Evolutionary conservation across 805 yeast genomes (phyloP).

Genomic region (Huiozyma naganishii): DNA sequence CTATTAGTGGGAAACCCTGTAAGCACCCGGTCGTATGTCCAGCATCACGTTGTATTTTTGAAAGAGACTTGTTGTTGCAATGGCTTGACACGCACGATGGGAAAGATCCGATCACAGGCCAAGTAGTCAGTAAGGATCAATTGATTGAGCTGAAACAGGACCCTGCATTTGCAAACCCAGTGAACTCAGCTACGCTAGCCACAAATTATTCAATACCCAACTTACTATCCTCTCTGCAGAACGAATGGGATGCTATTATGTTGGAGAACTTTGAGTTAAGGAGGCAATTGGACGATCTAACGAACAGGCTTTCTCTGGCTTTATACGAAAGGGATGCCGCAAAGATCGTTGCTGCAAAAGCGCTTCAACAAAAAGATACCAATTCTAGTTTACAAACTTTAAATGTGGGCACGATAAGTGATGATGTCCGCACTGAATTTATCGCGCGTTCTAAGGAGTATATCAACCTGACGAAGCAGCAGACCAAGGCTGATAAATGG

Average conservation of each 20-base stretch:
- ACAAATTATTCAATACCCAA: constrained; percentile 49
- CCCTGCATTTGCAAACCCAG: not conserved
- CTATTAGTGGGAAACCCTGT: constrained; percentile 61
- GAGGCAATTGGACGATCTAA: constrained; percentile 54
- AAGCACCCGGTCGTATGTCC: constrained; percentile 68
- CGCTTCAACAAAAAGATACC: constrained; percentile 30
- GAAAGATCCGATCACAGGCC: constrained; percentile 66
- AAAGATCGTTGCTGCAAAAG: constrained; percentile 67
- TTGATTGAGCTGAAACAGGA: constrained; percentile 29
- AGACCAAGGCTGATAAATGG: too few relatives aligned
- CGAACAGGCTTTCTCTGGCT: constrained; percentile 66
- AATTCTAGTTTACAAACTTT: too few relatives aligned
- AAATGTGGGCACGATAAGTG: too few relatives aligned
- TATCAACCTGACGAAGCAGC: too few relatives aligned
- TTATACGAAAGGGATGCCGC: constrained; percentile 87
- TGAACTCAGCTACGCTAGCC: constrained; percentile 39
- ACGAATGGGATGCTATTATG: constrained; percentile 83
- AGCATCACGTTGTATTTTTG: constrained; percentile 61
- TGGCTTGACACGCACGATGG: constrained; percentile 50
- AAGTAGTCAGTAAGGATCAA: constrained; percentile 48
- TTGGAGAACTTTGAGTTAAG: constrained; percentile 69
- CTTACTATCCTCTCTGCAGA: constrained; percentile 62
- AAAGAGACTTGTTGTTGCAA: constrained; percentile 44
- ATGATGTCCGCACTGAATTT: too few relatives aligned
- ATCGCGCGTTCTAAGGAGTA: too few relatives aligned